Evolutionary conservation across 176 grass and related monocot species (phyloP), one percentile per base, ranked within the genome.

Genomic region (Eragrostis curvula): DNA sequence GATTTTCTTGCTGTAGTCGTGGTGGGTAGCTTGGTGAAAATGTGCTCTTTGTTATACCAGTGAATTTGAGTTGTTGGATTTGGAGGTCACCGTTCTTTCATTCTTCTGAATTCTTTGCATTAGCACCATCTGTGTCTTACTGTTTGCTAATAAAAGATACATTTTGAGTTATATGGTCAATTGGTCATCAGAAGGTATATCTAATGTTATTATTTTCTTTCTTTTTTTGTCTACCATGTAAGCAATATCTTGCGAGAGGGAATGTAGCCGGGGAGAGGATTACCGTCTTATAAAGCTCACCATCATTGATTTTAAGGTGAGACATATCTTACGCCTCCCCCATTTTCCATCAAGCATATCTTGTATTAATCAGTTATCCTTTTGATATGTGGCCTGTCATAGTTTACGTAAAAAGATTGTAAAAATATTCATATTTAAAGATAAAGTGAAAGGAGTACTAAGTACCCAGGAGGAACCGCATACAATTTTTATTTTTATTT

Each of bases 241-340:
- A 98, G 96, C 94, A 52, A 92, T 95, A 89, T 88, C 86, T 75
- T 98, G 96, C 3, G 96, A 98, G 76, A 89, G 92, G 86, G 96
- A 98, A 86, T 98, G 96, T 57, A 98, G 96, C 86, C 87, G 88
- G 50, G 92, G 96, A 88, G 90, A 98, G 71, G 96, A 95, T 88
- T 95, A 95, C 82, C 90, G 90, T 71, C 86, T 98, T 67, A 93
- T 98, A 78, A 98, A 95, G 79, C 96, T 98, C 58, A 82, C 88
- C 24, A 85, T 98, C 51, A 91, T 95, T 78, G 93, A 98, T 89
- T 98, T 89, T 86, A 73, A 86, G 78, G 92, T 98, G 83, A 98
- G 90, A 2, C 42, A 70, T 84, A 14, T 70, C 3, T 46, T 64
- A 40, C 64, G 47, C 65, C 32, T 36, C 44, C 23, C 11, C 24